These are phyloP conservation scores for Venturia pyrina DNA, from an alignment of 2,329 filamentous ascomycete species.

Conservation along the genomic window DNA sequence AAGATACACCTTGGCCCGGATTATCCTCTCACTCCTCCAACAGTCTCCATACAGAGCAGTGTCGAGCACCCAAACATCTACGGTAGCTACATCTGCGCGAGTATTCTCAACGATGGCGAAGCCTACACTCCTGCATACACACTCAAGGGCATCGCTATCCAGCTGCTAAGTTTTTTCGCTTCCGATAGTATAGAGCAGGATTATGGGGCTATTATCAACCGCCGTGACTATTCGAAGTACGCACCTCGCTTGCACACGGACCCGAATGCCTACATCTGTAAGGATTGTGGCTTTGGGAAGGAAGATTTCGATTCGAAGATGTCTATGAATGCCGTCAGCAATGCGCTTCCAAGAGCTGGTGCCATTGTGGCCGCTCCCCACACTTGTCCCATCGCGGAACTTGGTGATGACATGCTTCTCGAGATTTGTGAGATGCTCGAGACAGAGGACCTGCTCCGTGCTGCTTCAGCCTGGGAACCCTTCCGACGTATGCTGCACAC, in stretches of 20 bases:
- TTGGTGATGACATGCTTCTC: background rate
- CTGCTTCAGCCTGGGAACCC: conserved; percentile 29
- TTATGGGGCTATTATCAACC: conserved; percentile 18
- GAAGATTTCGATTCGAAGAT: background rate
- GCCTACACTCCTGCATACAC: conserved; percentile 43
- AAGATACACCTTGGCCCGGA: conserved; percentile 26
- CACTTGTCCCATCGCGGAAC: background rate
- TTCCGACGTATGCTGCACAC: conserved; percentile 26
- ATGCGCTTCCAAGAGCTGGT: background rate
- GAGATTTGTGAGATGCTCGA: conserved; percentile 17
- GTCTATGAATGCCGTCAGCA: background rate
- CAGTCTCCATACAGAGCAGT: conserved; percentile 30
- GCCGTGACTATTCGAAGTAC: conserved; percentile 20
- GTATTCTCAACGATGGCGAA: conserved; percentile 33
- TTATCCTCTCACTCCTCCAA: conserved; percentile 34
- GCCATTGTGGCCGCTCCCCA: background rate
- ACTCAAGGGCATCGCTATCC: conserved; percentile 40
- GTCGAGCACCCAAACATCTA: conserved; percentile 40
- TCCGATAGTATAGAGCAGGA: conserved; percentile 37
- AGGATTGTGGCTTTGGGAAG: background rate
- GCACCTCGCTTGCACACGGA: conserved; percentile 6
- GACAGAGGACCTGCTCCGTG: conserved; percentile 26
- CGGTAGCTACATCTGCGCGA: conserved; percentile 36
- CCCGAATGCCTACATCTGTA: conserved; percentile 19
- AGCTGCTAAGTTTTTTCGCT: conserved; percentile 43